phyloP scores from a whole-genome alignment of 75 land plant genomes.

The Selaginella tamariscina region DNA sequence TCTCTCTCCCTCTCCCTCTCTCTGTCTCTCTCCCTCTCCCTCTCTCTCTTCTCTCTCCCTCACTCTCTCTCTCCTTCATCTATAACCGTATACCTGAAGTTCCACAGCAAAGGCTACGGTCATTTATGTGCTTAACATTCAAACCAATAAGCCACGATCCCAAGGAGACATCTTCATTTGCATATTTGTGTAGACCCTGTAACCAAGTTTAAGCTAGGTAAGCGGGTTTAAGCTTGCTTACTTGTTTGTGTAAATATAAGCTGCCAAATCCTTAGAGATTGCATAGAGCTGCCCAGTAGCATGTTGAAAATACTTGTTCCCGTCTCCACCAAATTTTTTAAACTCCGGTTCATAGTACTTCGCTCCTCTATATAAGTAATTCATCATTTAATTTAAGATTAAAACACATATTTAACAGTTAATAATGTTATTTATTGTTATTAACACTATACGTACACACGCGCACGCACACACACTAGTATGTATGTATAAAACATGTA shows the following conservation, averaged over 20 bases:
- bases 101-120: slow-evolving; percentile 10
- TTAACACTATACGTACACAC: too few relatives aligned
- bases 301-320: slow-evolving; percentile 8
- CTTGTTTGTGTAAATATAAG: slow-evolving; percentile 6
- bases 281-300: slow-evolving; percentile 8
- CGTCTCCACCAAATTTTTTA: slow-evolving; percentile 4
- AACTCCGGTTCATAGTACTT: slow-evolving; percentile 11
- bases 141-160: slow-evolving; percentile 5
- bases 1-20: too few relatives aligned
- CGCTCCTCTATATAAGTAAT: background rate
- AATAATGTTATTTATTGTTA: too few relatives aligned
- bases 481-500: too few relatives aligned
- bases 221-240: too few relatives aligned
- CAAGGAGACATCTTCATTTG: slow-evolving; percentile 12
- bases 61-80: background rate
- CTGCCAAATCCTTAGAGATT: slow-evolving; percentile 12
- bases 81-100: background rate
- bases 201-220: too few relatives aligned
- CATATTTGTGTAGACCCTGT: slow-evolving; percentile 12
- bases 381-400: too few relatives aligned
- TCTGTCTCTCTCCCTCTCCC: too few relatives aligned
- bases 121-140: background rate
- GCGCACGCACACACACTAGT: too few relatives aligned
- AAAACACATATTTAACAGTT: too few relatives aligned
- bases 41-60: too few relatives aligned